Evolutionary conservation across 768 basidiomycete genomes (phyloP).

Genomic region (Lentinula edodes): DNA sequence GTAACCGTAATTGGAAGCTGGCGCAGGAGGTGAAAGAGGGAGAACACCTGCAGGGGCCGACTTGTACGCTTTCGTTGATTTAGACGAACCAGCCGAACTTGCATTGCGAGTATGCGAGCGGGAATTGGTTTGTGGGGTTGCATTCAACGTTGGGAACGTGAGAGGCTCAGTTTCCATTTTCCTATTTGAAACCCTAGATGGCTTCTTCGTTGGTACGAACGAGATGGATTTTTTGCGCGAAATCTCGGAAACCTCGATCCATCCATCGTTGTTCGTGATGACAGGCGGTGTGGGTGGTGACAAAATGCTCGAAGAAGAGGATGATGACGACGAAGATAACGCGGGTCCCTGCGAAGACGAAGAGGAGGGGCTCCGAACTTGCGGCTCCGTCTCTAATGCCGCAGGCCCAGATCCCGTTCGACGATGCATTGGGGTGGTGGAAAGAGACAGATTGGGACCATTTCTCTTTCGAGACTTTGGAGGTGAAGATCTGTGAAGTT

Average conservation of each 20-base stretch:
- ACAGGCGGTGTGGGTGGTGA: background rate
- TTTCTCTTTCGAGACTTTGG: conserved; percentile 32
- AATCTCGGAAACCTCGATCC: conserved; percentile 27
- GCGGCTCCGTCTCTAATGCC: conserved; percentile 16
- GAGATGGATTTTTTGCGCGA: background rate
- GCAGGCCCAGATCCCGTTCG: conserved; percentile 34
- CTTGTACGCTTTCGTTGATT: background rate
- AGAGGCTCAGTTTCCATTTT: background rate
- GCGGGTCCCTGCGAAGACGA: conserved; percentile 20
- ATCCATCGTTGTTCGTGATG: conserved; percentile 24
- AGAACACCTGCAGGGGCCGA: background rate
- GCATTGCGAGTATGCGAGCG: background rate
- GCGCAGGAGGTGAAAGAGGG: background rate
- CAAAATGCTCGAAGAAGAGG: conserved; percentile 6
- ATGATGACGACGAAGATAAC: conserved; percentile 20
- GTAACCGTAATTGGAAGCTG: background rate
- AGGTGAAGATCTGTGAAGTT: conserved; percentile 18
- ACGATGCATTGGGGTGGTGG: conserved; percentile 17
- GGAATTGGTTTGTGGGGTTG: background rate
- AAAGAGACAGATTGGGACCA: conserved; percentile 37
- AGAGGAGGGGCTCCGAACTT: background rate
- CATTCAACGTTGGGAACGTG: conserved; percentile 1
- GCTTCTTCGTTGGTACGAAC: background rate
- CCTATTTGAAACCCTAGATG: background rate
- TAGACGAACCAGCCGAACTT: background rate